Evolutionary conservation across 176 grass and related monocot species (phyloP).

Genomic region (Carex myosuroides): DNA sequence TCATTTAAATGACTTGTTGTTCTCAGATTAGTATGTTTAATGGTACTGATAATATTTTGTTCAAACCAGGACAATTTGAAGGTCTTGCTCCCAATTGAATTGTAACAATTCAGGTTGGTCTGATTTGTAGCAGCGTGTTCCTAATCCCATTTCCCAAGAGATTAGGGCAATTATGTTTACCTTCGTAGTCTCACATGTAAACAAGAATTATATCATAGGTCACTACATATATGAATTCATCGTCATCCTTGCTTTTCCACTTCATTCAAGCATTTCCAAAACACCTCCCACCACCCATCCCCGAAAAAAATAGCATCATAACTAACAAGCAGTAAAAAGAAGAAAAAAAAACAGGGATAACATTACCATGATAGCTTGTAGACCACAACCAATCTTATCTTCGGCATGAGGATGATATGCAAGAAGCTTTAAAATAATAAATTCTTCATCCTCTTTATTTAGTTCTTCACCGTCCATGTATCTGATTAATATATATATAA

Average conservation of each 20-base stretch:
- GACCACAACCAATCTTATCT: slow-evolving; percentile 92
- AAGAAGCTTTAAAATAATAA: slow-evolving; percentile 69
- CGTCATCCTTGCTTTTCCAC: not conserved
- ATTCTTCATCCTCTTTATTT: slow-evolving; percentile 43
- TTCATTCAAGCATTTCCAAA: not conserved
- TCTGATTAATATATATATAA: slow-evolving; percentile 31
- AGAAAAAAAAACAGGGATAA: not conserved
- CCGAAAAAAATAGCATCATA: not conserved
- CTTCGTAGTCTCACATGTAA: not conserved
- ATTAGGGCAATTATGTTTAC: not conserved
- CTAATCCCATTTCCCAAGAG: not conserved
- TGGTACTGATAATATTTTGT: not conserved
- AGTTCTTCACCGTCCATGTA: slow-evolving; percentile 52
- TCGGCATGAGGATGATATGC: slow-evolving; percentile 48
- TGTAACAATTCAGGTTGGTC: not conserved
- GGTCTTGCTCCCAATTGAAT: not conserved
- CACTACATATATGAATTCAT: not conserved
- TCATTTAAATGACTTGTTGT: not conserved
- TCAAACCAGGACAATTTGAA: not conserved
- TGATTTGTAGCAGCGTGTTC: not conserved
- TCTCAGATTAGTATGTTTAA: not conserved
- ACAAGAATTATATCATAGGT: not conserved
- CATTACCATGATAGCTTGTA: slow-evolving; percentile 72
- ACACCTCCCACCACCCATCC: too few species aligned
- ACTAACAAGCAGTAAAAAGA: not conserved